Evolutionary conservation across 1,284 basidiomycete genomes (phyloP), one percentile per base, ranked within the genome.

Genomic region (Ustilago vetiveriae): DNA sequence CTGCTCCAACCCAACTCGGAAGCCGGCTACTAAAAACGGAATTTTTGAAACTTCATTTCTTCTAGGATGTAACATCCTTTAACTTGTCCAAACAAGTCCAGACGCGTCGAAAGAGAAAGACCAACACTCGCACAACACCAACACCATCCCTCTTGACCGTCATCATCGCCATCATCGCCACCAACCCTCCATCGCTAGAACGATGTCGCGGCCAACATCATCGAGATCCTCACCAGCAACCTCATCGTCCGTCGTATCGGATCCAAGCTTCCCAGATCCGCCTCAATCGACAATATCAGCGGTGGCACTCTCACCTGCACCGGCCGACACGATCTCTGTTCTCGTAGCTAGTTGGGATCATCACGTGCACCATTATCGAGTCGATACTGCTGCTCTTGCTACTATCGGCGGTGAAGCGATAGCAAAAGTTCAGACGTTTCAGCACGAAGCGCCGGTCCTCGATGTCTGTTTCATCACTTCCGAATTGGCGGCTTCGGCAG

Each of bases 341-440:
- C 76, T 81, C 16, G 69, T 70, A 5, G 54, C 77, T 2, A 74
- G 69, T 47, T 81, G 80, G 80, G 79, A 81, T 44, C 67, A 67
- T 32, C 22, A 44, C 21, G 76, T 80, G 3, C 65, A 74, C 9
- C 70, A 79, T 23, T 79, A 80, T 40, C 51, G 58, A 27, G 46
- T 77, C 41, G 26, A 51, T 41, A n/a, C 24, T 17, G 4, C 17
- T 19, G 3, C 5, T 16, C 7, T 21, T 35, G 38, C 0, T 13
- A 29, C 27, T 29, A 16, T 47, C 46, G 6, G 39, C 44, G 17
- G 32, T n/a, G 14, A 29, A 29, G 37, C 45, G 0, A 42, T 59
- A 1, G 39, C 14, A 1, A 55, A 72, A 16, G 30, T 80, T 11
- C 76, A 74, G 26, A 69, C 51, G 3, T 80, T 80, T 17, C 19